Evolutionary conservation across 2,329 filamentous ascomycete genomes (phyloP), one percentile per base, ranked within the genome.

Genomic region (Hirsutella thompsonii): DNA sequence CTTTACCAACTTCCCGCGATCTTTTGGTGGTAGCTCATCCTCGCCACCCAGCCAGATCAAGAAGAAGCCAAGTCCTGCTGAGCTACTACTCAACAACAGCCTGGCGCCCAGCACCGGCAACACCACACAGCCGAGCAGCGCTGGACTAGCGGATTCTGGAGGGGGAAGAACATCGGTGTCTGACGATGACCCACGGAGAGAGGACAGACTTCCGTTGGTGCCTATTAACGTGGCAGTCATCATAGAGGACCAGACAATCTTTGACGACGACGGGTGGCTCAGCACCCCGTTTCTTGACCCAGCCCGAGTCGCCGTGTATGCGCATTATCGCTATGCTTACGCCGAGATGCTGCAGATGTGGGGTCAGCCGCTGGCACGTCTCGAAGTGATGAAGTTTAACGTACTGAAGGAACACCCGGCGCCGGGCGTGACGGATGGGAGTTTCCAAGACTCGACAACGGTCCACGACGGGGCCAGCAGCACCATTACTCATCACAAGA

Each of bases 341-440:
- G 77, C 79, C n/a, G 76, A 81, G 56, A 70, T 83, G 58, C 66
- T 83, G 3, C 78, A 79, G 47, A 72, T 76, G 59, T 83, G 79
- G 79, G 65, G 68, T 2, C 70, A 78, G 42, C 76, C 76, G 0
- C 59, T 82, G 4, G 68, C 74, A 26, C 67, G 78, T 16, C 67
- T 83, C 1, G 79, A 83, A 53, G 72, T 83, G 21, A 68, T 83
- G 59, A 83, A 83, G 52, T 83, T 82, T 52, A 81, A 81, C 46
- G 69, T 75, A 4, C 61, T 82, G 32, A 71, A 71, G 41, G 70
- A 73, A 20, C 66, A 69, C 37, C 50, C 37, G 49, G 54, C 42
- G 19, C 47, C 34, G 5, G 51, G 54, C 1, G 55, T 54, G 23
- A 42, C 46, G 4, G 56, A 61, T 19, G 52, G 49, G 35, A 60